These are phyloP conservation scores for Fremontodendron californicum DNA, from an alignment of 345 rosid species.

Conservation along the genomic window DNA sequence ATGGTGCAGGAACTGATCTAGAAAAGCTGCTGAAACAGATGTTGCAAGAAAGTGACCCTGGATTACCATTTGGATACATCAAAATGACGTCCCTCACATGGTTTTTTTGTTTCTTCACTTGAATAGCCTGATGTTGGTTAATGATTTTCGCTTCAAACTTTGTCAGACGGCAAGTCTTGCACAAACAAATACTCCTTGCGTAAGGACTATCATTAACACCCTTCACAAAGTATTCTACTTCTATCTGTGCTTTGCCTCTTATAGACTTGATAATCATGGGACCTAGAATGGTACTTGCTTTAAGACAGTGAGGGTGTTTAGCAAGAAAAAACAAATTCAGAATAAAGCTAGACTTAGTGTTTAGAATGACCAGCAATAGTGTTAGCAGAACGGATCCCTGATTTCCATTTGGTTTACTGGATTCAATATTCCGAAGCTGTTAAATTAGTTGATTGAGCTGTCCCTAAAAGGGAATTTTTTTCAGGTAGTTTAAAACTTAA, in stretches of 20 bases:
- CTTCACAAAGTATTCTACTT: slow-evolving; percentile 41
- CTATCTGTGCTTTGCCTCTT: neutral
- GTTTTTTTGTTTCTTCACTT: neutral
- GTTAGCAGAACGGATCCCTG: neutral
- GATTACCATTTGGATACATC: slow-evolving; percentile 70
- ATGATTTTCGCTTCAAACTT: neutral
- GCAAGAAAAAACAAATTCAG: neutral
- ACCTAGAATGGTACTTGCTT: neutral
- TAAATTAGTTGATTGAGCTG: neutral
- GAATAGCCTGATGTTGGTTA: neutral
- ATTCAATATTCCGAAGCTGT: neutral
- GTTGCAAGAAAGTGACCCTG: slow-evolving; percentile 77
- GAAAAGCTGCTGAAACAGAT: slow-evolving; percentile 63
- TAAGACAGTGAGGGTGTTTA: neutral
- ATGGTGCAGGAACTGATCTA: slow-evolving; percentile 47
- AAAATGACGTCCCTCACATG: slow-evolving; percentile 51
- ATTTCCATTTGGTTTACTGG: neutral
- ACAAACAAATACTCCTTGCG: slow-evolving; percentile 66
- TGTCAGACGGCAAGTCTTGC: slow-evolving; percentile 73
- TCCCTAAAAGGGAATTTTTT: neutral
- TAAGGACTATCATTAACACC: slow-evolving; percentile 50
- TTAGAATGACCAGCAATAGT: neutral
- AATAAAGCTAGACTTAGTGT: neutral
- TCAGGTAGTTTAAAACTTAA: neutral
- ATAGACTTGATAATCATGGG: neutral